Evolutionary conservation across 2,329 filamentous ascomycete genomes (phyloP).

Genomic region (Chaetoscypha palmicola): DNA sequence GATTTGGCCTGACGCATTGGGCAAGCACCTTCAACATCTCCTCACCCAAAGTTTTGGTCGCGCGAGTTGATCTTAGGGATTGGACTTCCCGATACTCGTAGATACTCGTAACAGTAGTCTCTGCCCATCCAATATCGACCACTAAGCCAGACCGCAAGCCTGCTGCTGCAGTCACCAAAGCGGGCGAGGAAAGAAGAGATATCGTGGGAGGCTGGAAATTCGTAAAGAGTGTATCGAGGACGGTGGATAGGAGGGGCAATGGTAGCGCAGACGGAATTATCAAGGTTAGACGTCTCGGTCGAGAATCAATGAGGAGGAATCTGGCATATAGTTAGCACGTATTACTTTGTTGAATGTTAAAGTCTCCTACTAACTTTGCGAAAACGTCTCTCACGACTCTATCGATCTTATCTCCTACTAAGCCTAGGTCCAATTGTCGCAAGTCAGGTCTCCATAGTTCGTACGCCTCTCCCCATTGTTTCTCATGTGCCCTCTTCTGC

Average conservation of each 20-base stretch:
- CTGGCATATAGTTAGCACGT: slow-evolving; percentile 32
- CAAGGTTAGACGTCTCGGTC: slow-evolving; percentile 66
- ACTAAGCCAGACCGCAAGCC: slow-evolving; percentile 81
- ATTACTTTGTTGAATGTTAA: slow-evolving; percentile 23
- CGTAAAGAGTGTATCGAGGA: slow-evolving; percentile 72
- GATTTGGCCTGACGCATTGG: slow-evolving; percentile 33
- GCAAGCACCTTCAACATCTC: slow-evolving; percentile 61
- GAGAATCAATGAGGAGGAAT: slow-evolving; percentile 64
- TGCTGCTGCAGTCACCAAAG: slow-evolving; percentile 68
- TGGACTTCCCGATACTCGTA: slow-evolving; percentile 85
- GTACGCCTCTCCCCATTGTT: slow-evolving; percentile 54
- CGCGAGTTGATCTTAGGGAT: slow-evolving; percentile 63
- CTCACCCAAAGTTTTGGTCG: slow-evolving; percentile 63
- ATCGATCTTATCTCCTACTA: slow-evolving; percentile 84
- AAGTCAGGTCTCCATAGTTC: slow-evolving; percentile 79
- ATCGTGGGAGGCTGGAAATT: slow-evolving; percentile 74
- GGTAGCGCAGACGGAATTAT: slow-evolving; percentile 73
- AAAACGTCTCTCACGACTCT: slow-evolving; percentile 74
- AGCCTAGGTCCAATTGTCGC: slow-evolving; percentile 62
- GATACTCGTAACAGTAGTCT: slow-evolving; percentile 77
- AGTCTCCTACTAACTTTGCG: slow-evolving; percentile 57
- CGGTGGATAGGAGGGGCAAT: slow-evolving; percentile 66
- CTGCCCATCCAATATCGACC: slow-evolving; percentile 86
- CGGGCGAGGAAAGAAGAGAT: slow-evolving; percentile 70
- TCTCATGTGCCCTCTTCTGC: slow-evolving; percentile 39